A percentile compares a stretch with the other conserved stretches of the same genome.
phyloP scores from a whole-genome alignment of 352 stramenopile species.

The Salisapilia sapeloensis region DNA sequence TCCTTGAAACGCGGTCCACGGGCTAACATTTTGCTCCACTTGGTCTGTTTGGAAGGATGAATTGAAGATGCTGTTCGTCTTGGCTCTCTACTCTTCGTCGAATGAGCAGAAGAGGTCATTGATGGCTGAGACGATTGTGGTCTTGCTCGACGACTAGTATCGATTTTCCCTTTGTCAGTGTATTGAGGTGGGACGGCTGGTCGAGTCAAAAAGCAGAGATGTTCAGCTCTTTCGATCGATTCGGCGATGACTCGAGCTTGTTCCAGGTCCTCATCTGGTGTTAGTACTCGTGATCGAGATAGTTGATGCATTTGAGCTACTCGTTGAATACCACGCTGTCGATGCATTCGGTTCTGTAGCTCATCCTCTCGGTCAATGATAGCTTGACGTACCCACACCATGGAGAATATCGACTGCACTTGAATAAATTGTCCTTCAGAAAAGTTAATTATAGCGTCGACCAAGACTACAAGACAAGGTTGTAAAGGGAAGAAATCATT shows the following conservation, averaged over 20 bases:
- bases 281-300: too few relatives aligned
- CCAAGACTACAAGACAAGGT: not conserved
- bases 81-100: too few relatives aligned
- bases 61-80: constrained; percentile 1
- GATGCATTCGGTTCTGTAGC: not conserved
- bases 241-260: too few relatives aligned
- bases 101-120: too few relatives aligned
- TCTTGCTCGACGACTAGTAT: not conserved
- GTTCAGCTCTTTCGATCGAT: too few relatives aligned
- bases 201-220: constrained; percentile 1
- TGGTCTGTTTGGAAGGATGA: constrained; percentile 3
- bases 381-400: not conserved
- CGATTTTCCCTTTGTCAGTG: constrained; percentile 4
- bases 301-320: too few relatives aligned
- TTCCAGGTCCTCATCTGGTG: too few relatives aligned
- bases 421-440: not conserved
- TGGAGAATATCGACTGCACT: not conserved
- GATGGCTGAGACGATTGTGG: not conserved
- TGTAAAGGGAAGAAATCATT: not conserved
- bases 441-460: not conserved
- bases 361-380: constrained; percentile 1
- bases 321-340: not conserved
- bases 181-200: not conserved
- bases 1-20: constrained; percentile 5
- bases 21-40: constrained; percentile 10